phyloP scores from a whole-genome alignment of 108 stramenopile genomes.

The Licmophora abbreviata region DNA sequence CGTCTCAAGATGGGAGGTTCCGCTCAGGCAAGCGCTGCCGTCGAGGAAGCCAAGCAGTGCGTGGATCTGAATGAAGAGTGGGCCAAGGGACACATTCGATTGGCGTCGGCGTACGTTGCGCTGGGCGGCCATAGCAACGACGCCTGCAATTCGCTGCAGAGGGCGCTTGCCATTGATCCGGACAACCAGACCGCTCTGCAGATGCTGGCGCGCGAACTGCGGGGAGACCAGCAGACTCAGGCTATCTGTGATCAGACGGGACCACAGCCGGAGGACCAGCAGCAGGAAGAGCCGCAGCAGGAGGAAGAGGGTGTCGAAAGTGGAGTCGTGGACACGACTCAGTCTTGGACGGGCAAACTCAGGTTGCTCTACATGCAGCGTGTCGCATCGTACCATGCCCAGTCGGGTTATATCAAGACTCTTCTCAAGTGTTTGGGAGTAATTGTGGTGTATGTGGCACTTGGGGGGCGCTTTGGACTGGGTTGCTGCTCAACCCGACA shows the following conservation, averaged over 20 bases:
- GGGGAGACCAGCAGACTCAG: conserved; percentile 15
- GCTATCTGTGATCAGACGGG: too few relatives aligned
- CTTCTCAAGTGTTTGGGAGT: conserved; percentile 44
- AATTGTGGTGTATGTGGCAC: conserved; percentile 52
- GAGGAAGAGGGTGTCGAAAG: conserved; percentile 8
- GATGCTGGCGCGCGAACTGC: conserved; percentile 59
- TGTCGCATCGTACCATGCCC: conserved; percentile 39
- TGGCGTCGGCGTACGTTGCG: conserved; percentile 73
- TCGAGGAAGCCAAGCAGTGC: conserved; percentile 64
- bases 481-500: too few relatives aligned
- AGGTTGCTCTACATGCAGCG: conserved; percentile 17
- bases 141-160: conserved; percentile 69
- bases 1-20: conserved; percentile 62
- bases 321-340: conserved; percentile 19
- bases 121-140: conserved; percentile 70
- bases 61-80: conserved; percentile 54
- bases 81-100: conserved; percentile 72
- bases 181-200: conserved; percentile 47
- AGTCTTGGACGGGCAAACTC: conserved; percentile 29
- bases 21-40: conserved; percentile 39
- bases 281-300: too few relatives aligned
- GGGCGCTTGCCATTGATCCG: conserved; percentile 57
- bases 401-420: conserved; percentile 46
- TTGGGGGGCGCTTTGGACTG: conserved; percentile 80
- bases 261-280: too few relatives aligned